Evolutionary conservation across 805 yeast species (phyloP).

Genomic region (Spathaspora hagerdaliae): DNA sequence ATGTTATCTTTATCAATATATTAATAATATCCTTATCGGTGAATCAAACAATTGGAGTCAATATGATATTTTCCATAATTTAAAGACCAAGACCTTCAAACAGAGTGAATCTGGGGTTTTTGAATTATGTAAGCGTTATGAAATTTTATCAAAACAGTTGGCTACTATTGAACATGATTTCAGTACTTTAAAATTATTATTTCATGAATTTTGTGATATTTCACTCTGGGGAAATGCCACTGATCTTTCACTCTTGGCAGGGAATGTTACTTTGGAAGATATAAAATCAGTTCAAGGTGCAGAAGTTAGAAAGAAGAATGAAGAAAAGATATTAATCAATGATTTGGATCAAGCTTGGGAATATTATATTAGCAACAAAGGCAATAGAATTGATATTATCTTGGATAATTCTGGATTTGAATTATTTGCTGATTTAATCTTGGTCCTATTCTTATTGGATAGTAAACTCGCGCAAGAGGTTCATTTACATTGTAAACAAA

Average conservation of each 20-base stretch:
- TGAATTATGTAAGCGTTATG: slow-evolving; percentile 66
- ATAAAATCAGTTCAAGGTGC: slow-evolving; percentile 89
- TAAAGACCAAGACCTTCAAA: slow-evolving; percentile 71
- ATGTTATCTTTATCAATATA: slow-evolving; percentile 72
- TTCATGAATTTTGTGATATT: slow-evolving; percentile 80
- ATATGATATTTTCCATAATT: slow-evolving; percentile 70
- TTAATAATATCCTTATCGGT: slow-evolving; percentile 41
- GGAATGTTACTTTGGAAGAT: slow-evolving; percentile 78
- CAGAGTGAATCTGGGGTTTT: slow-evolving; percentile 74
- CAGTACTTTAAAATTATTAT: slow-evolving; percentile 51
- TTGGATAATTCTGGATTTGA: slow-evolving; percentile 96
- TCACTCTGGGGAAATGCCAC: slow-evolving; percentile 99
- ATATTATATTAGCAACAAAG: slow-evolving; percentile 26
- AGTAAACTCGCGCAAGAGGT: slow-evolving; percentile 59
- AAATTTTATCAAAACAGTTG: slow-evolving; percentile 32
- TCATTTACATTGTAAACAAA: slow-evolving; percentile 79
- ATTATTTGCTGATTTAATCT: slow-evolving; percentile 47
- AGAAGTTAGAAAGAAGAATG: slow-evolving; percentile 77
- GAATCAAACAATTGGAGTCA: slow-evolving; percentile 25
- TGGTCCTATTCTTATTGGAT: slow-evolving; percentile 48
- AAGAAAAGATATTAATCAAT: slow-evolving; percentile 71
- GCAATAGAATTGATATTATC: slow-evolving; percentile 69
- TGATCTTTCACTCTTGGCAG: slow-evolving; percentile 84
- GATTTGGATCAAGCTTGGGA: slow-evolving; percentile 72
- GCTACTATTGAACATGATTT: slow-evolving; percentile 17